Percentiles rank a stretch among this genome's conserved stretches.
Evolutionary conservation across 2,329 filamentous ascomycete genomes (phyloP).

Genomic region (Thelonectria rubi): DNA sequence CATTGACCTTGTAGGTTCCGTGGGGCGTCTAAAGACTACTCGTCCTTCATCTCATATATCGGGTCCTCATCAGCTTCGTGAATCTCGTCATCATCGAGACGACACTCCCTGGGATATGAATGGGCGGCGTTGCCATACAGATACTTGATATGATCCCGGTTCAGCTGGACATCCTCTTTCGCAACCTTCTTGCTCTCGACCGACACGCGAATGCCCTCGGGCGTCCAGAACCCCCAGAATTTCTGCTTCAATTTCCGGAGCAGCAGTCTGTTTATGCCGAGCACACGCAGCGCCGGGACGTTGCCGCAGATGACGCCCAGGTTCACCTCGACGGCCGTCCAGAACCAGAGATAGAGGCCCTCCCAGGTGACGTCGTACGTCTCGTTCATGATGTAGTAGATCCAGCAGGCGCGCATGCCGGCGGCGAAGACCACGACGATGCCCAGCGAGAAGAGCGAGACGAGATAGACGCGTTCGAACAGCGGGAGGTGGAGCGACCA

Average conservation of each 20-base stretch:
- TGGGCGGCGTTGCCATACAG: no score
- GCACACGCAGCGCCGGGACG: constrained; percentile 46
- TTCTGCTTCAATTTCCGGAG: constrained; percentile 38
- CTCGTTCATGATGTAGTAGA: constrained; percentile 46
- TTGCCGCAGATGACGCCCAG: constrained; percentile 54
- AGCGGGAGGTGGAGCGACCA: constrained; percentile 45
- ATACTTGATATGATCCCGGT: constrained; percentile 39
- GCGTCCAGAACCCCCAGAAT: constrained; percentile 38
- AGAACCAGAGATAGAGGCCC: constrained; percentile 53
- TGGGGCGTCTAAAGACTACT: no score
- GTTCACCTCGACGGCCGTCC: constrained; percentile 54
- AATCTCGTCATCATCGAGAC: no score
- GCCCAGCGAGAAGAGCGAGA: constrained; percentile 50
- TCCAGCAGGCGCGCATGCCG: constrained; percentile 50
- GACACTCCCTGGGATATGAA: no score
- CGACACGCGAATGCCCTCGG: constrained; percentile 29
- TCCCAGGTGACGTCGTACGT: constrained; percentile 55
- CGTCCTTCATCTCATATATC: no score
- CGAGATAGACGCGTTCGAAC: constrained; percentile 47
- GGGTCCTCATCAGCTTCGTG: no score
- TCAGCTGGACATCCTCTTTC: constrained; percentile 36
- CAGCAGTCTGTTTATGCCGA: constrained; percentile 40
- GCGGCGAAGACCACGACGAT: constrained; percentile 50
- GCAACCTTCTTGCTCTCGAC: constrained; percentile 33
- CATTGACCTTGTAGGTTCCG: background rate